Evolutionary conservation across 1,139 yeast species (phyloP), one percentile per base, ranked within the genome.

Genomic region (Kurtzmaniella quercitrusa): DNA sequence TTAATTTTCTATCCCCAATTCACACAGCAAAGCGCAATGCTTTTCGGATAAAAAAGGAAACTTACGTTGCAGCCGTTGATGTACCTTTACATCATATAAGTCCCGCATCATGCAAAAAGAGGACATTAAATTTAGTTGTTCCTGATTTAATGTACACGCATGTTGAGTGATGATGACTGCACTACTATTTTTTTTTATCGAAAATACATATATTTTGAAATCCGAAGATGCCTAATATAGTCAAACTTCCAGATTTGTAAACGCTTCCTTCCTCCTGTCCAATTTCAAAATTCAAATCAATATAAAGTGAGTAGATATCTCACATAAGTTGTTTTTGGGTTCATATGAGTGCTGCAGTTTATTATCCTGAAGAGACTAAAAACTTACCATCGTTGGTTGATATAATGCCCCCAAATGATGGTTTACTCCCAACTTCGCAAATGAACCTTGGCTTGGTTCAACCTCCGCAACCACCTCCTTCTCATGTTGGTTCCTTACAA

Each of bases 271-370:
- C n/a, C 30, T 26, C 30, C 30, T 26, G 30, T 26, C 30, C 30
- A 26, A 26, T 26, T 26, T 26, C 30, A 26, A 26, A n/a, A 26
- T 26, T 26, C 30, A 14, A 26, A 11, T 26, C 30, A 26, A 26
- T 26, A 26, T 26, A 26, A 26, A 26, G 30, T 26, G 30, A 26
- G n/a, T 11, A 14, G 4, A 26, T 26, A 26, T 26, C 30, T 26
- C 30, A 9, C n/a, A 26, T 26, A 11, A 14, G 9, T 5, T 26
- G 30, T 26, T 26, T 26, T 26, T 26, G 30, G 30, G 30, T 11
- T 26, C n/a, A 20, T 19, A 34, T 34, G 37, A 34, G 37, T 34
- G 37, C 37, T 17, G 37, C 37, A 34, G 37, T 34, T 19, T 34
- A 34, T 19, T 34, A 34, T 19, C 37, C 37, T 17, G 37, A 34